Evolutionary conservation across 306 rosid genomes (phyloP), one percentile per base, ranked within the genome.

Genomic region (Benincasa hispida): DNA sequence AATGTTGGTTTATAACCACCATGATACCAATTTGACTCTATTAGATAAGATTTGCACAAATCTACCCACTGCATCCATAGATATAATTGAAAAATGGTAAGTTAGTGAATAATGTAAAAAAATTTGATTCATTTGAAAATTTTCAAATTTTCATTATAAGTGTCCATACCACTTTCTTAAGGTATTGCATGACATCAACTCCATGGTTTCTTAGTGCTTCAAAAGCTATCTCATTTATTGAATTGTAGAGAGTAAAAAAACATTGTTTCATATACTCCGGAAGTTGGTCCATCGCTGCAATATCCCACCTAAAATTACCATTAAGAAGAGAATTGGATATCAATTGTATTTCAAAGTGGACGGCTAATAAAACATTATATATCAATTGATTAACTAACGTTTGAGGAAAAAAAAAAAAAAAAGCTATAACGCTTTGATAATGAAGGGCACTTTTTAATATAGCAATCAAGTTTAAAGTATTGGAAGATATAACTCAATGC

Each of bases 1-100:
- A 61, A 0, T 1, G 42, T 30, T 28, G 69, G 69, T 60, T 15
- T 60, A 28, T 60, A 60, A 0, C 41, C 39, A 15, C 10, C 59
- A 5, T 79, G 6, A 8, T 79, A 72, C 82, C 82, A 79, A 21
- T 45, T 59, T 30, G 78, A 62, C 45, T 79, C 78, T 8, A 58
- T 0, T 14, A 45, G 14, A 48, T 47, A 60, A 72, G 65, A 72
- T 72, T 13, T 79, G 42, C 74, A 79, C 39, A 58, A 2, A 41
- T 69, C 30, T 22, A 3, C 35, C 75, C 75, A 69, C 75, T 69
- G 15, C 3, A 35, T n/a, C 15, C 50, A 67, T n/a, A 4, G 11
- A 39, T 1, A 1, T 21, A 60, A 25, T 17, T 65, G 17, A 6
- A 2, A 8, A 3, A 58, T 24, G 1, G 0, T 55, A 55, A 0